A percentile compares a stretch with the other conserved stretches of the same genome.
Conservation (phyloP, 2,329 filamentous ascomycete genomes). For the Trichoderma gracile region DNA sequence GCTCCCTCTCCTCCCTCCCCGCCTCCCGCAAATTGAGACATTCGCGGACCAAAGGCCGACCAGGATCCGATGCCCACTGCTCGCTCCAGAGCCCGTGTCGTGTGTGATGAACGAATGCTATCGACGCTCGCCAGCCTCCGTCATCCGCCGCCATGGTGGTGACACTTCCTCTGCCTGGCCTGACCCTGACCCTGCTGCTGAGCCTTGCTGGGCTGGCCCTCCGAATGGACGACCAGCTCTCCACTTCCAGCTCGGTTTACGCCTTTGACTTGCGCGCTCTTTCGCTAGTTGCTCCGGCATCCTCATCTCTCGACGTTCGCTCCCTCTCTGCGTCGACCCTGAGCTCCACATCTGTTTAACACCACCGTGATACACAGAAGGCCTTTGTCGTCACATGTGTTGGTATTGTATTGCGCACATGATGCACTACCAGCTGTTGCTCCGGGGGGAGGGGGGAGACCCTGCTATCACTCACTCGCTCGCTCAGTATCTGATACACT, state of each 20-base stretch:
- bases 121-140: background rate
- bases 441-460: background rate
- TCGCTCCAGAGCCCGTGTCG: background rate
- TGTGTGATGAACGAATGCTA: background rate
- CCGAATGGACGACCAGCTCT: slow-evolving; percentile 11
- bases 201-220: background rate
- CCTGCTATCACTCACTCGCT: background rate
- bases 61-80: background rate
- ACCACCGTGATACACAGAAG: slow-evolving; percentile 16
- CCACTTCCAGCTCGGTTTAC: slow-evolving; percentile 13
- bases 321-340: slow-evolving; percentile 3
- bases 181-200: slow-evolving; percentile 22
- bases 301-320: background rate
- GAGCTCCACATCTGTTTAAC: slow-evolving; percentile 24
- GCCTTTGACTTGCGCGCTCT: slow-evolving; percentile 6
- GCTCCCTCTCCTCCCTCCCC: background rate
- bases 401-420: slow-evolving; percentile 7
- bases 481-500: background rate
- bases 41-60: background rate
- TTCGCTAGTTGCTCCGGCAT: slow-evolving; percentile 1
- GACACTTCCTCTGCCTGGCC: slow-evolving; percentile 9
- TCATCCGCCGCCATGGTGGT: slow-evolving; percentile 7
- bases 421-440: slow-evolving; percentile 14
- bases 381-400: slow-evolving; percentile 22
- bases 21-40: slow-evolving; percentile 11